Evolutionary conservation across 805 yeast genomes (phyloP), one percentile per base, ranked within the genome.

Genomic region (Saccharomycopsis sp.): DNA sequence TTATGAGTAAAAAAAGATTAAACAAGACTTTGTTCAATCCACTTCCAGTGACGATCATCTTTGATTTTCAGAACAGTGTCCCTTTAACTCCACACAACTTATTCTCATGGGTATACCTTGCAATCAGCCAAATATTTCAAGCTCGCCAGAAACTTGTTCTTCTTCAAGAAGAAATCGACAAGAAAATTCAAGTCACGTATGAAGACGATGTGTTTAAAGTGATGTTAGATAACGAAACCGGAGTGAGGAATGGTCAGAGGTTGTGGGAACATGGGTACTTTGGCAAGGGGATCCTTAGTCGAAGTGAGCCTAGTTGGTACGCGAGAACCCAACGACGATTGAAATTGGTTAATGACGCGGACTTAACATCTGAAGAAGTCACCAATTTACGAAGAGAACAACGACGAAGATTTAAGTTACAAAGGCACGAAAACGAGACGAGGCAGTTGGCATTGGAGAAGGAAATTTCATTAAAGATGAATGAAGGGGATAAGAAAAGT

Each of bases 301-400:
- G 98, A 51, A 83, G 95, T 46, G 97, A 93, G 58, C 96, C 98
- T 0, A 77, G 96, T 0, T 93, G 97, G 97, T 62, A 59, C 37
- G 68, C 66, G n/a, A 69, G 97, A 43, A 77, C 86, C 1, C 62
- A 65, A 26, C 67, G 79, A 38, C 61, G 86, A 34, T 62, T 84
- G 21, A 71, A 73, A 11, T 56, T 75, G 31, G 71, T 60, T 21
- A 70, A 40, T 57, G 55, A 21, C 21, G 54, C 28, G 40, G 59
- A 45, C 38, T 55, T 64, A 16, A 68, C 81, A 17, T 69, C 78
- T 49, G 98, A 93, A 63, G 95, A 86, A 49, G 61, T 90, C 24
- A 89, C 96, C 1, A 72, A 74, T 38, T 62, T 68, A 19, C 68
- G 98, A 55, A 68, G 98, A 48, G 70, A 69, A 19, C 84, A 85